Evolutionary conservation across 2,329 filamentous ascomycete genomes (phyloP).

Genomic region (Aspergillus spinulosporus): DNA sequence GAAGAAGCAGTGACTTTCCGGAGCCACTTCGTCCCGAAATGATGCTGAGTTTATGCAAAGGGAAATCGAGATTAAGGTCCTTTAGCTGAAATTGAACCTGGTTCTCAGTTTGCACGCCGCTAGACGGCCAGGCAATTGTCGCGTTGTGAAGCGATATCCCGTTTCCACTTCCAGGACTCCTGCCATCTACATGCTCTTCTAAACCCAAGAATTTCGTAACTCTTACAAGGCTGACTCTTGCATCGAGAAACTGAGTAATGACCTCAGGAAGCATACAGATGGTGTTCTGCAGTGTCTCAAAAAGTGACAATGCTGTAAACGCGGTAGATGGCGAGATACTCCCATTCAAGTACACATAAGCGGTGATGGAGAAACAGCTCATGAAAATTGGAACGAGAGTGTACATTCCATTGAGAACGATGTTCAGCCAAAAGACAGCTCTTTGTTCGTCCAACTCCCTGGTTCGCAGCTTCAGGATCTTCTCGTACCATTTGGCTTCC

Average conservation of each 20-base stretch:
- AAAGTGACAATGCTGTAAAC: slow-evolving; percentile 73
- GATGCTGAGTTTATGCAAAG: slow-evolving; percentile 66
- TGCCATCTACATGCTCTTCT: slow-evolving; percentile 58
- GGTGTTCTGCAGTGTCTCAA: slow-evolving; percentile 67
- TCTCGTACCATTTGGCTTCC: slow-evolving; percentile 70
- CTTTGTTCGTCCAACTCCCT: slow-evolving; percentile 67
- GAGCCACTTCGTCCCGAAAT: slow-evolving; percentile 75
- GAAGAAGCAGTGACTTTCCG: slow-evolving; percentile 72
- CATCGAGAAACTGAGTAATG: slow-evolving; percentile 67
- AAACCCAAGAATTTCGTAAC: slow-evolving; percentile 69
- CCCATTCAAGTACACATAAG: slow-evolving; percentile 64
- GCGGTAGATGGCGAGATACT: slow-evolving; percentile 69
- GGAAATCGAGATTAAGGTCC: slow-evolving; percentile 66
- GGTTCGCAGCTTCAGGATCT: slow-evolving; percentile 64
- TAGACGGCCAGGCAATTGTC: slow-evolving; percentile 72
- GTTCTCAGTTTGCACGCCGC: slow-evolving; percentile 45
- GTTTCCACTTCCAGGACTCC: slow-evolving; percentile 57
- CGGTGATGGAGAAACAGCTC: slow-evolving; percentile 65
- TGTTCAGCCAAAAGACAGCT: slow-evolving; percentile 64
- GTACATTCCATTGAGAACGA: slow-evolving; percentile 65
- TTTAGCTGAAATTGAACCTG: slow-evolving; percentile 63
- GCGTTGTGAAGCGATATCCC: slow-evolving; percentile 66
- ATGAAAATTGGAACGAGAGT: slow-evolving; percentile 70
- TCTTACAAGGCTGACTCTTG: slow-evolving; percentile 66
- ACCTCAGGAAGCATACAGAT: slow-evolving; percentile 71